phyloP scores from a whole-genome alignment of 1,139 yeast genomes.

The Wickerhamomyces sp. region DNA sequence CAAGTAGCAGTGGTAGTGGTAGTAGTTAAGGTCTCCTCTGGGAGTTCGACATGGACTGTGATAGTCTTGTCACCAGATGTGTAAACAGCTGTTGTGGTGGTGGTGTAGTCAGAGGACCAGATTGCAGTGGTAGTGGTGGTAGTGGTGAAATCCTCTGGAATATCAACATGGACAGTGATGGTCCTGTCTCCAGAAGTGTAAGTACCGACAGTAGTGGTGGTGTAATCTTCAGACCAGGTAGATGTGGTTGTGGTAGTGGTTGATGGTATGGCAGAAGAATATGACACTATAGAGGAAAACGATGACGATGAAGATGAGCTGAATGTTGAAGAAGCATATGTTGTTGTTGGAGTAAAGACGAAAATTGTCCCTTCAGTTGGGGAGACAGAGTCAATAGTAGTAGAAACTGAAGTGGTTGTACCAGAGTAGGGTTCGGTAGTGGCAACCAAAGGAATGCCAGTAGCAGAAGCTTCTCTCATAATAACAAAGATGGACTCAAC shows the following conservation, averaged over 20 bases:
- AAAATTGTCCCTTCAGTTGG: not conserved
- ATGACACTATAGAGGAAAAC: not conserved
- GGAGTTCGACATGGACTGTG: not conserved
- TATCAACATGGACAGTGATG: slow-evolving; percentile 2
- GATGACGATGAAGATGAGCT: not conserved
- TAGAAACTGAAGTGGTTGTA: not conserved
- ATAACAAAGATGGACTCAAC: not conserved
- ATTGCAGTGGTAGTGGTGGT: not conserved
- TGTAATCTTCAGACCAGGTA: slow-evolving; percentile 1
- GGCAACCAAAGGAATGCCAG: not conserved
- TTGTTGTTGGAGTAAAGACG: not conserved
- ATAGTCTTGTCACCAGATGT: not conserved
- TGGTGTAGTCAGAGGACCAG: not conserved
- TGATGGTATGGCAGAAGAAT: not conserved
- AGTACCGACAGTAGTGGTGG: slow-evolving; percentile 3
- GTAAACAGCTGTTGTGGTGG: not conserved
- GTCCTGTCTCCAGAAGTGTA: slow-evolving; percentile 1
- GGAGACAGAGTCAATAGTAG: not conserved
- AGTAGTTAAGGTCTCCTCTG: not conserved
- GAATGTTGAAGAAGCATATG: not conserved
- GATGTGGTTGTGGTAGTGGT: slow-evolving; percentile 2
- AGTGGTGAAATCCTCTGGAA: slow-evolving; percentile 1
- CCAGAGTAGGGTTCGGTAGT: not conserved
- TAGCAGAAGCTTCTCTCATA: not conserved
- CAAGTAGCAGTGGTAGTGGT: not conserved